Evolutionary conservation across 495 filamentous ascomycete genomes (phyloP), one percentile per base, ranked within the genome.

Genomic region (Trichoderma erinaceum): DNA sequence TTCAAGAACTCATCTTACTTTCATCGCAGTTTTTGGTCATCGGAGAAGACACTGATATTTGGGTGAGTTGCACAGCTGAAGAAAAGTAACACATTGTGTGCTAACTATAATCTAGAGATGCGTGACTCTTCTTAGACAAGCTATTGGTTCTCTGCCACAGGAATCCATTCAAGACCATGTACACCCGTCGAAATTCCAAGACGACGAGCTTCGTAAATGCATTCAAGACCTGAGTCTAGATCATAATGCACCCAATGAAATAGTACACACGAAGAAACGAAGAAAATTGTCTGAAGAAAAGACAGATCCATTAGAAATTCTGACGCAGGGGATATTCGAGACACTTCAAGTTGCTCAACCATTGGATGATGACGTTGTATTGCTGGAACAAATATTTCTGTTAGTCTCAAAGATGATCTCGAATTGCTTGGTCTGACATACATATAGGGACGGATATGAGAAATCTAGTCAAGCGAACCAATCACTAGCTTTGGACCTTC

Each of bases 41-140:
- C 10, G 66, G 66, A 21, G 66, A 67, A 7, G 66, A 61, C 21
- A 58, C 66, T 10, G 66, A 67, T 23, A 29, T 67, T 12, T 56
- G 66, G 43, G 65, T 66, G 11, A 29, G 65, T 66, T 27, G 35
- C 16, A 27, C 15, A 3, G 16, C 4, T 23, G 41, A 43, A 43
- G 15, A 6, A 21, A 23, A 13, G 2, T 21, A 43, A 65, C 11
- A 11, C 6, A 1, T 61, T 29, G 23, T 29, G 12, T 16, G 16
- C 56, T 65, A 43, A 65, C 35, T 4, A 21, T 6, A 5, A 2
- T 65, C 21, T 11, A 65, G 65, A 21, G 65, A 52, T 46, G 65
- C 35, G 27, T 46, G 41, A 46, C 13, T 43, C 13, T 66, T 27
- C 44, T 66, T 23, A 27, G 65, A n/a, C 65, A 52, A 35, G 25